Evolutionary conservation across 2,329 filamentous ascomycete species (phyloP).

Genomic region (Colletotrichum sublineola): DNA sequence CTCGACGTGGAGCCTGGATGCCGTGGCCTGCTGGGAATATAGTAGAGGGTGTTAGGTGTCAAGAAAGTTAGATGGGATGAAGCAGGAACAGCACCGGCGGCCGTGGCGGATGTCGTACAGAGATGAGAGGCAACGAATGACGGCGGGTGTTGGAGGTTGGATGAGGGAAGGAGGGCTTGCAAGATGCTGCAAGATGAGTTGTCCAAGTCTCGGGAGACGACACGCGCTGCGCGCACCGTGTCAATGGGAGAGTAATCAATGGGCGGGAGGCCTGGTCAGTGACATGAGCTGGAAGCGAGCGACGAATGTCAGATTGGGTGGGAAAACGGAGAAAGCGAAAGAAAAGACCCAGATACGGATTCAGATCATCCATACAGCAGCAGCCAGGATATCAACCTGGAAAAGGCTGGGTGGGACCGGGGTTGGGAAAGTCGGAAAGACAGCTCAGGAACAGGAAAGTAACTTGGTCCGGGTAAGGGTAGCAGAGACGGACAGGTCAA

Average conservation of each 20-base stretch:
- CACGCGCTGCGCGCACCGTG: slow-evolving; percentile 33
- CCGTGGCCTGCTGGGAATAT: slow-evolving; percentile 27
- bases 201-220: slow-evolving; percentile 36
- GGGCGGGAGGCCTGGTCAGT: slow-evolving; percentile 1
- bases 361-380: background rate
- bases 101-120: slow-evolving; percentile 24
- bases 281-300: background rate
- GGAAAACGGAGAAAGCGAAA: slow-evolving; percentile 15
- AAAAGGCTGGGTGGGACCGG: slow-evolving; percentile 26
- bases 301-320: slow-evolving; percentile 17
- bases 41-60: slow-evolving; percentile 20
- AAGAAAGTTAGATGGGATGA: slow-evolving; percentile 9
- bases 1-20: slow-evolving; percentile 27
- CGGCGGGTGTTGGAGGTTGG: slow-evolving; percentile 20
- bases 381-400: slow-evolving; percentile 29
- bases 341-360: slow-evolving; percentile 11
- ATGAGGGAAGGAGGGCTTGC: slow-evolving; percentile 6
- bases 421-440: slow-evolving; percentile 8
- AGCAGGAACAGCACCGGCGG: slow-evolving; percentile 11
- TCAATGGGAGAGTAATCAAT: slow-evolving; percentile 11
- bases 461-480: background rate
- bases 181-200: slow-evolving; percentile 44
- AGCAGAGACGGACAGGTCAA: background rate
- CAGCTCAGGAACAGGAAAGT: background rate
- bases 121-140: slow-evolving; percentile 34